These are phyloP conservation scores for Puccinia polysora DNA, from an alignment of 1,284 basidiomycete genomes.

Conservation along the genomic window DNA sequence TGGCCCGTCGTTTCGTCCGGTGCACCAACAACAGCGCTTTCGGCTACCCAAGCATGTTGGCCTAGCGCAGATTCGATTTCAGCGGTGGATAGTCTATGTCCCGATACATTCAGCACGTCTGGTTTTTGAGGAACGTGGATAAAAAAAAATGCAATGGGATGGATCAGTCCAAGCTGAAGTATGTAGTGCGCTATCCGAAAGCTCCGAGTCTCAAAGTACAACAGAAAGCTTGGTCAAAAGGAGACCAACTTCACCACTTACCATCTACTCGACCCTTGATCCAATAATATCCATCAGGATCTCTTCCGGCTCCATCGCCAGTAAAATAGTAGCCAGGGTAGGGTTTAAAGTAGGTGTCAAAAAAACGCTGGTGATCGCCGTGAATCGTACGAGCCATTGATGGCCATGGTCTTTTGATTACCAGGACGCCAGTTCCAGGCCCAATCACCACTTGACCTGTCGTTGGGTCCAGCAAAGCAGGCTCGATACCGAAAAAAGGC, in stretches of 20 bases:
- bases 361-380: conserved; percentile 81
- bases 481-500: conserved; percentile 93
- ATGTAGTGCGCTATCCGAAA: background rate
- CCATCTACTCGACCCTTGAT: conserved; percentile 96
- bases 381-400: conserved; percentile 92
- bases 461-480: conserved; percentile 78
- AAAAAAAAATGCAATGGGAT: background rate
- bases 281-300: conserved; percentile 81
- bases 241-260: conserved; percentile 53
- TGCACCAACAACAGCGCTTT: conserved; percentile 88
- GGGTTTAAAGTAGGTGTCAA: conserved; percentile 87
- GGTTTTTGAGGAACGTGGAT: background rate
- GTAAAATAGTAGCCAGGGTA: conserved; percentile 89
- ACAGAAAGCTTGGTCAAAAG: too few species aligned
- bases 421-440: conserved; percentile 75
- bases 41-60: conserved; percentile 86
- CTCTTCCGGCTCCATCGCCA: conserved; percentile 89
- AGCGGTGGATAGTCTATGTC: conserved; percentile 91
- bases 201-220: background rate
- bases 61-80: conserved; percentile 97
- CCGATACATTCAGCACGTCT: conserved; percentile 81
- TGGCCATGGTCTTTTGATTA: conserved; percentile 83
- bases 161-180: background rate
- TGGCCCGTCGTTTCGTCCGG: conserved; percentile 72
- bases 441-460: conserved; percentile 56